phyloP scores from a whole-genome alignment of 2,329 filamentous ascomycete species.

The Colletotrichum somersetense region DNA sequence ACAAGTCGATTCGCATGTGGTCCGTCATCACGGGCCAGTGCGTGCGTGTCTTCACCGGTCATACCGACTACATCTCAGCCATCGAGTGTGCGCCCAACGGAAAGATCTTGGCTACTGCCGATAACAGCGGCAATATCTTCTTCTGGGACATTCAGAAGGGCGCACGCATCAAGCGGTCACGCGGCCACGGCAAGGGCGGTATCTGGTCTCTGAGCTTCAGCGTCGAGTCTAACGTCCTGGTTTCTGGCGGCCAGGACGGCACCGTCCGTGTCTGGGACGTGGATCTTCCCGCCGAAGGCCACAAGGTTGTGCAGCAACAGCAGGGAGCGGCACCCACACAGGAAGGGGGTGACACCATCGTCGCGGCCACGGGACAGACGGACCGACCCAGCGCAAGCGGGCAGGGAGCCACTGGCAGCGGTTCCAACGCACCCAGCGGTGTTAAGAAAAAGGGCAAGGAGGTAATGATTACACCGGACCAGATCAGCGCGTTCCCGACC shows the following conservation, averaged over 20 bases:
- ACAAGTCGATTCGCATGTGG: slow-evolving; percentile 98
- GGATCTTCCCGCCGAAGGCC: slow-evolving; percentile 75
- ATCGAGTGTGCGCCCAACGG: slow-evolving; percentile 89
- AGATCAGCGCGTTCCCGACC: slow-evolving; percentile 93
- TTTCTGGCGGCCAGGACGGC: slow-evolving; percentile 90
- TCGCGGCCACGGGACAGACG: slow-evolving; percentile 47
- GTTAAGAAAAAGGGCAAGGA: slow-evolving; percentile 88
- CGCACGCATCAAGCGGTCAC: slow-evolving; percentile 88
- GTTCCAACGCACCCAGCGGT: slow-evolving; percentile 46
- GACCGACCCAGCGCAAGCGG: slow-evolving; percentile 46
- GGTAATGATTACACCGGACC: slow-evolving; percentile 89
- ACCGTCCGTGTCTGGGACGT: slow-evolving; percentile 97
- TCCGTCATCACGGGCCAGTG: slow-evolving; percentile 88
- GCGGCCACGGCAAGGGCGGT: slow-evolving; percentile 92
- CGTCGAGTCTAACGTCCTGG: slow-evolving; percentile 89
- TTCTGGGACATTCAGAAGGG: slow-evolving; percentile 95
- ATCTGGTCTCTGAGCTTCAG: slow-evolving; percentile 96
- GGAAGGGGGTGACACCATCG: slow-evolving; percentile 50
- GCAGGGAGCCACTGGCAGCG: slow-evolving; percentile 46
- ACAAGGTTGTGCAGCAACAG: slow-evolving; percentile 60
- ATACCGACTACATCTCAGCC: slow-evolving; percentile 87
- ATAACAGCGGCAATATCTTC: slow-evolving; percentile 89
- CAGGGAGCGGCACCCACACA: slow-evolving; percentile 37
- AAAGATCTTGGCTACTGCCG: slow-evolving; percentile 90
- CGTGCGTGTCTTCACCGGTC: slow-evolving; percentile 91